phyloP scores from a whole-genome alignment of 257 asterid species.

The Solanum raphanifolium region DNA sequence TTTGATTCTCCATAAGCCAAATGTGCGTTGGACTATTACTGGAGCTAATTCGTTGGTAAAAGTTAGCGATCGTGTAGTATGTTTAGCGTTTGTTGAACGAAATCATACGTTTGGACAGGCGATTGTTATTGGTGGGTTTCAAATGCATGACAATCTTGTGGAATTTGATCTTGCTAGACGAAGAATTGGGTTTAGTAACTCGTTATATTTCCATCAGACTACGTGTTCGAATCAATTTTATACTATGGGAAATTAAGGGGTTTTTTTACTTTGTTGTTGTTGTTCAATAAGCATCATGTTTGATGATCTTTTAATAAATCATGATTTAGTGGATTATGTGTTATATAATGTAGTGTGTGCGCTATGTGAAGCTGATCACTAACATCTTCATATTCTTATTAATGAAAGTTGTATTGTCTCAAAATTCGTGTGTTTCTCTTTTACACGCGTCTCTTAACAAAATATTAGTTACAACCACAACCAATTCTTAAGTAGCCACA shows the following conservation, averaged over 20 bases:
- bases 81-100: slow-evolving; percentile 39
- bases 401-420: background rate
- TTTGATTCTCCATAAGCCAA: background rate
- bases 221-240: slow-evolving; percentile 11
- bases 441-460: accelerated
- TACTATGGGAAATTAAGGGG: background rate
- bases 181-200: slow-evolving; percentile 4
- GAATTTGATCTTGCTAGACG: background rate
- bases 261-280: accelerated
- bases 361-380: background rate
- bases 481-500: background rate
- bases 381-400: too few species aligned
- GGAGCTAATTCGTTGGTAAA: slow-evolving; percentile 30
- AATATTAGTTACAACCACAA: too few species aligned
- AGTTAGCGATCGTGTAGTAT: slow-evolving; percentile 1
- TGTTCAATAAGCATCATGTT: background rate
- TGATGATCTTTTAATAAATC: background rate
- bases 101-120: background rate
- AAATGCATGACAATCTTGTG: slow-evolving; percentile 6
- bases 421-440: too few species aligned
- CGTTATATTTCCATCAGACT: slow-evolving; percentile 15
- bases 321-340: background rate
- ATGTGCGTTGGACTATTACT: slow-evolving; percentile 11
- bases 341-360: background rate
- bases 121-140: slow-evolving; percentile 35